phyloP scores from a whole-genome alignment of 2,329 filamentous ascomycete species.

The Colletotrichum sp. region DNA sequence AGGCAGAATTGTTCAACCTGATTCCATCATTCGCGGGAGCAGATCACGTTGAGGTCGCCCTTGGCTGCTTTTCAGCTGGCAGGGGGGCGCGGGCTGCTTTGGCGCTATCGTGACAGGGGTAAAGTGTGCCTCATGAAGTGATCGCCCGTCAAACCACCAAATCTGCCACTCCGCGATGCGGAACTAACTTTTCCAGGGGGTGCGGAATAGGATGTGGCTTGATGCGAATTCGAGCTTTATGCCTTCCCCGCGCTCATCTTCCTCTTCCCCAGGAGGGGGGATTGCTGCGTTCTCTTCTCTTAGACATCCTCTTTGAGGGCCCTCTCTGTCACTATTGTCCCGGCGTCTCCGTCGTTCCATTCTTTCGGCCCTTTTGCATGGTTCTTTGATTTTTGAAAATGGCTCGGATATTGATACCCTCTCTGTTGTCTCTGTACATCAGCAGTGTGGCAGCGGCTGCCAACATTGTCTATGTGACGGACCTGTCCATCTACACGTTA shows the following conservation, averaged over 20 bases:
- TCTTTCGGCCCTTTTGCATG: not conserved
- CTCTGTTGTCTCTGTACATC: not conserved
- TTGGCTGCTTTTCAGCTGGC: not conserved
- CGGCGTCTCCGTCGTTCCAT: not conserved
- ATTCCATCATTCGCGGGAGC: not conserved
- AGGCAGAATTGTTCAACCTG: not conserved
- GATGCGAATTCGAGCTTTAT: not conserved
- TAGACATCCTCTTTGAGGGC: not conserved
- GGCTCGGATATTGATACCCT: not conserved
- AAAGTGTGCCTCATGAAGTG: not conserved
- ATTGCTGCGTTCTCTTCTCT: not conserved
- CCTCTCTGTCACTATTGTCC: not conserved
- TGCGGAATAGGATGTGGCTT: not conserved
- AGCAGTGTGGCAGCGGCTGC: not conserved
- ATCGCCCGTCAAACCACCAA: not conserved
- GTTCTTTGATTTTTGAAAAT: not conserved
- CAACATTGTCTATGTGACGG: conserved; percentile 48
- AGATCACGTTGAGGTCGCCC: not conserved
- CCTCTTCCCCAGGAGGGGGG: not conserved
- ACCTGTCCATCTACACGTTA: conserved; percentile 45
- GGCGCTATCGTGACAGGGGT: conserved; percentile 8
- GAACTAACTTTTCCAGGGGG: not conserved
- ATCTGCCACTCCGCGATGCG: not conserved
- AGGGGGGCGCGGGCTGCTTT: not conserved
- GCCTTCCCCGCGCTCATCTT: not conserved